Base-by-base conservation (phyloP, 2,329 filamentous ascomycete genomes). In the Botryosphaeria dothidea region DNA sequence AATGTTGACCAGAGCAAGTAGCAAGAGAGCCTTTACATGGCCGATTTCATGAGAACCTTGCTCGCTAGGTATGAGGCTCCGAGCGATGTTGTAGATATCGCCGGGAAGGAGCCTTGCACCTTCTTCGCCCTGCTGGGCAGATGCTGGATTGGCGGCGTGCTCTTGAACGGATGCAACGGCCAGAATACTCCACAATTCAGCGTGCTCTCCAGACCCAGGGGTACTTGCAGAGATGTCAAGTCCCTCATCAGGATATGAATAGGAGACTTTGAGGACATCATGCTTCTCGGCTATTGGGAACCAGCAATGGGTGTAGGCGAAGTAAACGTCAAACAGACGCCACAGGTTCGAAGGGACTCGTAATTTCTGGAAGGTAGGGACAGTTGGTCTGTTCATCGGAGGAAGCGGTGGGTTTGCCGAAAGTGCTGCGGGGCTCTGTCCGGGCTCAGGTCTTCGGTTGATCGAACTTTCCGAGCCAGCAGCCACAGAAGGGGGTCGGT, bases 241-340 rank as follows among this genome's bases (percentile, higher is more conserved):
- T 25, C 84, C 65, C 73, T 81, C 65, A 69, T 81, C 57, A 51
- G 82, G 81, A 69, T 85, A 86, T 6, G 82, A 79, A 70, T 87
- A 87, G n/a, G 83, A 84, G 3, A 82, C 78, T 27, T 83, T 84
- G 31, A 89, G 78, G 4, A 91, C 79, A 46, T 84, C 83, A 56
- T 89, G 85, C 67, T 88, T 90, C 68, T 92, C 88, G 11, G 90
- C 80, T 27, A 93, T 87, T 0, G 91, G 91, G 27, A 93, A 82
- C 91, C 91, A 93, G 62, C 85, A 87, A 73, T 93, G 89, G 0
- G 88, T 91, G 69, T 91, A 92, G 1, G 89, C 86, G 66, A 92
- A 90, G 73, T 92, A 93, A 4, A 90, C 83, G 68, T 92, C 89
- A 43, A 93, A 78, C 3, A 93, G 81, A 2, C 83, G 80, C 79